Evolutionary conservation across 1,139 yeast species (phyloP).

Genomic region (Taphrina wiesneri): DNA sequence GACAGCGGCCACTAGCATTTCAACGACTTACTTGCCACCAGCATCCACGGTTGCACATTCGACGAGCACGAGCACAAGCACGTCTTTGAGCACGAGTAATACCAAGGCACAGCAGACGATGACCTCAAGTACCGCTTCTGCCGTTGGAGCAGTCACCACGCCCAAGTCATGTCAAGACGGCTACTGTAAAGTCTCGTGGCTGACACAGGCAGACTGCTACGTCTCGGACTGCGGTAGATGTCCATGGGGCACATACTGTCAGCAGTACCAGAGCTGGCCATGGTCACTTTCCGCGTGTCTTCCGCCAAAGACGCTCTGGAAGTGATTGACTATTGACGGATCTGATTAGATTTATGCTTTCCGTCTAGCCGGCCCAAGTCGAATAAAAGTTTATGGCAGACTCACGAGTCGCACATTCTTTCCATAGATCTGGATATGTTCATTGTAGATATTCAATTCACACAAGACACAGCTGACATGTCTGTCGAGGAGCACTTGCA

Average conservation of each 20-base stretch:
- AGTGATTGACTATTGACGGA: background rate
- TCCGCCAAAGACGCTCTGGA: background rate
- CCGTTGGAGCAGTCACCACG: background rate
- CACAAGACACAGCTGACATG: no score
- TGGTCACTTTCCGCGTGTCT: constrained; percentile 9
- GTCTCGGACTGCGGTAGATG: constrained; percentile 9
- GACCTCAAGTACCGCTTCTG: background rate
- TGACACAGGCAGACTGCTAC: constrained; percentile 14
- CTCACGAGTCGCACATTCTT: no score
- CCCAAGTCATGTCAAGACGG: constrained; percentile 10
- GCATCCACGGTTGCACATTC: background rate
- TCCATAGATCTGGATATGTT: no score
- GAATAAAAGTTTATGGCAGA: no score
- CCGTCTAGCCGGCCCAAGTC: no score
- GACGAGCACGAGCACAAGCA: background rate
- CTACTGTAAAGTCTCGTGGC: constrained; percentile 7
- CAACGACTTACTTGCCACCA: background rate
- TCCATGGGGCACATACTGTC: constrained; percentile 21
- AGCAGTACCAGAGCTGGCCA: constrained; percentile 20
- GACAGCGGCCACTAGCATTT: background rate
- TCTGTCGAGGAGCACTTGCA: no score
- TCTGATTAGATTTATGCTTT: background rate
- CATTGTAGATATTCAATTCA: no score
- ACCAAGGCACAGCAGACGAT: background rate
- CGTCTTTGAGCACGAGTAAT: background rate